These are phyloP conservation scores for Ceratobasidium sp. DNA, from an alignment of 1,284 basidiomycete genomes.

Conservation along the genomic window DNA sequence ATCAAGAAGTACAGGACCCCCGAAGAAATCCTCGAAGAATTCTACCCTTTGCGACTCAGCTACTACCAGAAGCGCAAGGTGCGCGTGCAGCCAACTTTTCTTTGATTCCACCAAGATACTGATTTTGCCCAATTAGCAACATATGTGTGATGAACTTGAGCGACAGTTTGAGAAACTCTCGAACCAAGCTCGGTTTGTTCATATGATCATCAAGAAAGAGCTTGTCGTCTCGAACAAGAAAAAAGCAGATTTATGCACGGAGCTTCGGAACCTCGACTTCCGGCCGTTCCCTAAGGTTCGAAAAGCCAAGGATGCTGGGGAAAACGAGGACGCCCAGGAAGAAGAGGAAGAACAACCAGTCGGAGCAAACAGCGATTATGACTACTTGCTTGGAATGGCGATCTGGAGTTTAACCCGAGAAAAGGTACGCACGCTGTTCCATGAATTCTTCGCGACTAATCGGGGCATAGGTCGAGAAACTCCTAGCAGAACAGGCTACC, in stretches of 20 bases:
- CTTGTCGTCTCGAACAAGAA: slow-evolving; percentile 94
- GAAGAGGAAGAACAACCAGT: slow-evolving; percentile 66
- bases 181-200: slow-evolving; percentile 97
- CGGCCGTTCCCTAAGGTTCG: slow-evolving; percentile 85
- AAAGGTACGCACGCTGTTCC: slow-evolving; percentile 67
- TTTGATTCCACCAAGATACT: not conserved
- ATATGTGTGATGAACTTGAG: slow-evolving; percentile 87
- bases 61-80: slow-evolving; percentile 97
- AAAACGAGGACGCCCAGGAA: slow-evolving; percentile 72
- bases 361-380: slow-evolving; percentile 77
- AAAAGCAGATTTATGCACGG: slow-evolving; percentile 85
- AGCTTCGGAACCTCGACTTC: slow-evolving; percentile 88
- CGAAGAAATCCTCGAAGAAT: slow-evolving; percentile 94
- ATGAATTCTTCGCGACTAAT: slow-evolving; percentile 34
- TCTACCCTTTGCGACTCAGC: slow-evolving; percentile 88
- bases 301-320: slow-evolving; percentile 77
- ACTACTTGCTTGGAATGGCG: slow-evolving; percentile 95
- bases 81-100: slow-evolving; percentile 47
- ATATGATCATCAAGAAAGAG: slow-evolving; percentile 93
- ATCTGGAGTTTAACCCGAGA: slow-evolving; percentile 96
- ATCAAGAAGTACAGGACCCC: slow-evolving; percentile 93
- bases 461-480: slow-evolving; percentile 77
- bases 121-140: slow-evolving; percentile 68
- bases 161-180: slow-evolving; percentile 84
- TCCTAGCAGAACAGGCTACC: slow-evolving; percentile 80